Conservation (phyloP, 257 asterid genomes). For the Petrea volubilis region DNA sequence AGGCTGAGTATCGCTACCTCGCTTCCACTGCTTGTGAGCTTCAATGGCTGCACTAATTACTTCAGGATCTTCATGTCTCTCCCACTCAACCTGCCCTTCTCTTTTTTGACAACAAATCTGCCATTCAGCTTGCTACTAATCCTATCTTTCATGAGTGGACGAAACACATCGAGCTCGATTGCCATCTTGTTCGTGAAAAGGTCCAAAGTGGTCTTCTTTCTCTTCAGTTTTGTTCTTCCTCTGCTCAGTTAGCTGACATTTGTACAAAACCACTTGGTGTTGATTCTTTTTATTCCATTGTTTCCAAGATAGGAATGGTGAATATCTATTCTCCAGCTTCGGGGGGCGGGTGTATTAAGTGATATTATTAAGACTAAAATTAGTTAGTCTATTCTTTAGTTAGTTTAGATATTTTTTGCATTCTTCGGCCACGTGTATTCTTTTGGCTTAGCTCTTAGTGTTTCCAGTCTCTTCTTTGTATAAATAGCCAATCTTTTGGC, state of each 20-base stretch:
- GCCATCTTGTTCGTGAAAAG: not conserved
- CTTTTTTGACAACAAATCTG: not conserved
- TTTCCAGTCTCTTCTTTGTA: too few relatives aligned
- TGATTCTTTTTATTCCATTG: not conserved
- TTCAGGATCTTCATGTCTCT: not conserved
- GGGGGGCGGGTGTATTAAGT: too few relatives aligned
- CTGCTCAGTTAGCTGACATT: not conserved
- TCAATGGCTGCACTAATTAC: not conserved
- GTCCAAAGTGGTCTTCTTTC: not conserved
- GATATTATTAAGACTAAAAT: too few relatives aligned
- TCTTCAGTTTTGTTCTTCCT: not conserved
- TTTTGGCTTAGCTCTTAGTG: too few relatives aligned
- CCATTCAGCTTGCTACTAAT: not conserved
- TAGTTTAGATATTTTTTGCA: too few relatives aligned
- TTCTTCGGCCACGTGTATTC: too few relatives aligned
- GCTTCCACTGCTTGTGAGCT: not conserved
- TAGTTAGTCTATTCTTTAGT: too few relatives aligned
- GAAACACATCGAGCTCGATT: not conserved
- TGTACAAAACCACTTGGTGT: not conserved
- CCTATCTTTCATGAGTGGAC: not conserved
- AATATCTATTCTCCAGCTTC: not conserved
- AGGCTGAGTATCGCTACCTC: not conserved
- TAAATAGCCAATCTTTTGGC: too few relatives aligned
- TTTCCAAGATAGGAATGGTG: not conserved
- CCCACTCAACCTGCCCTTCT: not conserved